phyloP scores from a whole-genome alignment of 345 rosid species.

The Heritiera littoralis region DNA sequence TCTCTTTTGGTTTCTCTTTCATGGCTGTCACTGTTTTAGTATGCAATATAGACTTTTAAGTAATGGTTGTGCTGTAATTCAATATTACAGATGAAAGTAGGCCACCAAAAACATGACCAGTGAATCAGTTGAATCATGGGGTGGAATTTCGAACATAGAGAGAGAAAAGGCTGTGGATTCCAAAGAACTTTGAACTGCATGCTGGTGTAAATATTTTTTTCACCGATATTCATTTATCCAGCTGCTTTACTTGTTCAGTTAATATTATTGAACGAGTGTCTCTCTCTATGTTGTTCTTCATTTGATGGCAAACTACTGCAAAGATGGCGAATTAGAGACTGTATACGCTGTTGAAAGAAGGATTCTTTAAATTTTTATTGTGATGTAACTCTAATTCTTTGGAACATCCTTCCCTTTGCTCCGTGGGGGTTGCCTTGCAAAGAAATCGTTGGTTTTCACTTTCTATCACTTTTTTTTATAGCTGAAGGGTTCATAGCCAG shows the following conservation, averaged over 20 bases:
- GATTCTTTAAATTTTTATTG: not conserved
- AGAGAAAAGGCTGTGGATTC: slow-evolving; percentile 5
- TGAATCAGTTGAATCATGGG: not conserved
- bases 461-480: not conserved
- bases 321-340: not conserved
- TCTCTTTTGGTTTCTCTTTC: not conserved
- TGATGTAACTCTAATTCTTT: not conserved
- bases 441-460: not conserved
- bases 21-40: not conserved
- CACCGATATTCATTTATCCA: not conserved
- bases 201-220: slow-evolving; percentile 26
- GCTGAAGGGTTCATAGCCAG: not conserved
- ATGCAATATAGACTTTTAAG: not conserved
- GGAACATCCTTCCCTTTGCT: not conserved
- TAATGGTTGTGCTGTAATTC: not conserved
- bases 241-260: not conserved
- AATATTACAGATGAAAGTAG: slow-evolving; percentile 34
- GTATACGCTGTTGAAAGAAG: not conserved
- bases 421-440: not conserved
- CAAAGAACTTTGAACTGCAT: slow-evolving; percentile 1
- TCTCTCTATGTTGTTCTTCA: not conserved
- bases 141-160: not conserved
- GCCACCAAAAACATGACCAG: slow-evolving; percentile 24
- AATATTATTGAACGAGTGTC: not conserved
- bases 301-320: not conserved